A percentile compares a stretch with the other conserved stretches of the same genome.
phyloP scores from a whole-genome alignment of 352 stramenopile species.

The Pythium phragmitis region DNA sequence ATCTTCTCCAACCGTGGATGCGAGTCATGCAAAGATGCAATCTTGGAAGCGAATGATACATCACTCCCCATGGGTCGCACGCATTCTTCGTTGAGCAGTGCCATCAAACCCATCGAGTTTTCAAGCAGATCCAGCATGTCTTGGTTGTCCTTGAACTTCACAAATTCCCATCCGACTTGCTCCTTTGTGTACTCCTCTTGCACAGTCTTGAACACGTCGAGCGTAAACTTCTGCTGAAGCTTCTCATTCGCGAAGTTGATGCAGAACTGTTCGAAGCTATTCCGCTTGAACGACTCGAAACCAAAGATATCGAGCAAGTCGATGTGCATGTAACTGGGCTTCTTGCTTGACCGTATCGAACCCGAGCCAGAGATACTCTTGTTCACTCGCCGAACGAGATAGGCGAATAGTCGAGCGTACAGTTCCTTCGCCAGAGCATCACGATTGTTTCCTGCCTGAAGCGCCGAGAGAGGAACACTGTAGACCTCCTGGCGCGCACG shows the following conservation, averaged over 20 bases:
- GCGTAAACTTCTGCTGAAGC: conserved; percentile 90
- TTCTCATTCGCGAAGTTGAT: conserved; percentile 97
- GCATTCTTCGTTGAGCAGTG: conserved; percentile 91
- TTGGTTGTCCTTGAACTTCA: conserved; percentile 89
- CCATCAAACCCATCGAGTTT: conserved; percentile 88
- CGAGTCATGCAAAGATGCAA: conserved; percentile 77
- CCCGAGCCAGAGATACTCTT: conserved; percentile 75
- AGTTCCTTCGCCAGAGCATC: conserved; percentile 95
- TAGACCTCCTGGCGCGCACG: conserved; percentile 84
- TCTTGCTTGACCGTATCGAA: conserved; percentile 32
- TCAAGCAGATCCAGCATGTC: conserved; percentile 90
- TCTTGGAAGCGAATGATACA: conserved; percentile 86
- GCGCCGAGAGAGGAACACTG: conserved; percentile 63
- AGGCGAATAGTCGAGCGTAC: conserved; percentile 95
- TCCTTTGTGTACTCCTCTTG: conserved; percentile 83
- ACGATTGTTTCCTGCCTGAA: conserved; percentile 83
- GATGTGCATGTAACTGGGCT: conserved; percentile 79
- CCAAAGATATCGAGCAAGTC: conserved; percentile 97
- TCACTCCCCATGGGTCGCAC: conserved; percentile 88
- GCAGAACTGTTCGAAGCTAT: conserved; percentile 95
- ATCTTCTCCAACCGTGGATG: conserved; percentile 79
- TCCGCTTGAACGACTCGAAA: conserved; percentile 94
- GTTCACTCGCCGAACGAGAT: conserved; percentile 90
- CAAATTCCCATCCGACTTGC: conserved; percentile 72
- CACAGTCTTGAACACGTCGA: conserved; percentile 86